These are phyloP conservation scores for Trichophyton simii DNA, from an alignment of 2,329 filamentous ascomycete genomes.

Conservation along the genomic window DNA sequence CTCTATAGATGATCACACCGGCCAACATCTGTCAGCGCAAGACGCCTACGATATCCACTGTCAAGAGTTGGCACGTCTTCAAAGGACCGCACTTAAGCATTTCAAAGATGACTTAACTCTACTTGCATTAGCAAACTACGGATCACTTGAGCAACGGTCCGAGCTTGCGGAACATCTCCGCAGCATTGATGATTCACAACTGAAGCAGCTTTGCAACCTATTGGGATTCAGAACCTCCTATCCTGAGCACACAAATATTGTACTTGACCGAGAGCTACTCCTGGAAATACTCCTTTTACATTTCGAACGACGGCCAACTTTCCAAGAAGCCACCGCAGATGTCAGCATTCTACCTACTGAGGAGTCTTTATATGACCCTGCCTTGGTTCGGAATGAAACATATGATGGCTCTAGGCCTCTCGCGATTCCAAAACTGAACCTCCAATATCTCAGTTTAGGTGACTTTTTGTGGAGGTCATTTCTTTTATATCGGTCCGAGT, in stretches of 20 bases:
- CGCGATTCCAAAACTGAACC: slow-evolving; percentile 83
- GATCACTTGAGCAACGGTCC: slow-evolving; percentile 64
- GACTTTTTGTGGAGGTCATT: slow-evolving; percentile 97
- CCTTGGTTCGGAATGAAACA: slow-evolving; percentile 65
- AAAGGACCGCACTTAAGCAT: slow-evolving; percentile 62
- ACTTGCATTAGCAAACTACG: slow-evolving; percentile 82
- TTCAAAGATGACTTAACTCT: slow-evolving; percentile 89
- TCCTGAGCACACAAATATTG: slow-evolving; percentile 55
- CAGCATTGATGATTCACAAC: slow-evolving; percentile 59
- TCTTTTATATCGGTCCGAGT: slow-evolving; percentile 74
- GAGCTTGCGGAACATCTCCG: slow-evolving; percentile 69
- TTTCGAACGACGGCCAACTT: slow-evolving; percentile 67
- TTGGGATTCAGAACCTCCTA: slow-evolving; percentile 76
- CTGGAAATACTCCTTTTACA: slow-evolving; percentile 58
- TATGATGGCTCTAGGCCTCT: slow-evolving; percentile 82
- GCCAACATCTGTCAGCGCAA: slow-evolving; percentile 56
- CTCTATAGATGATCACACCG: slow-evolving; percentile 81
- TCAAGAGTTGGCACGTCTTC: slow-evolving; percentile 60
- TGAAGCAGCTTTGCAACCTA: slow-evolving; percentile 53
- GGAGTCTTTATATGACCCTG: slow-evolving; percentile 60
- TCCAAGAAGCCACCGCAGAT: slow-evolving; percentile 63
- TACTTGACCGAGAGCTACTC: slow-evolving; percentile 42
- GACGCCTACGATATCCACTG: slow-evolving; percentile 75
- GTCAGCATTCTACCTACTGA: slow-evolving; percentile 78
- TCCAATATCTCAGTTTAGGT: slow-evolving; percentile 88